These are phyloP conservation scores for Fusarium vanettenii DNA, from an alignment of 2,329 filamentous ascomycete species.

Conservation along the genomic window DNA sequence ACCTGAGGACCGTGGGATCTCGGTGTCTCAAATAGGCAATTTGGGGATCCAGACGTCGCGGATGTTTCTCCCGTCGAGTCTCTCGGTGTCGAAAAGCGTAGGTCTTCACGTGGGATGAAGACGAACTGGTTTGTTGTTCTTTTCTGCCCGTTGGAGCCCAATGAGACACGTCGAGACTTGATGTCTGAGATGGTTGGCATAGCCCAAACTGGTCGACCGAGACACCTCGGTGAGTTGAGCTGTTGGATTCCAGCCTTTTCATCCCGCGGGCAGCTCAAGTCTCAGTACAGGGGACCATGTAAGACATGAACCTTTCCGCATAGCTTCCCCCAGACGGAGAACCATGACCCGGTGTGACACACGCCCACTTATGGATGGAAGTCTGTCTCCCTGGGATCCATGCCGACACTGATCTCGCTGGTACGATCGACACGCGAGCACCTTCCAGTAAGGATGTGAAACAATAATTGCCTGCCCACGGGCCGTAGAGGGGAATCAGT, in stretches of 20 bases:
- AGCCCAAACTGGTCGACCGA: conserved; percentile 29
- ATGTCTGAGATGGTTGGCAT: conserved; percentile 2
- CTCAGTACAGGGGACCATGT: background rate
- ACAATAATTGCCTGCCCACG: conserved; percentile 21
- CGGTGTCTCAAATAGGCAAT: conserved; percentile 37
- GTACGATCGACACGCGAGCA: conserved; percentile 31
- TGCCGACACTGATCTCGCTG: conserved; percentile 13
- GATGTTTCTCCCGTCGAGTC: conserved; percentile 17
- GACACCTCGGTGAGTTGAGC: conserved; percentile 21
- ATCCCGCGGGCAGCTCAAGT: conserved; percentile 13
- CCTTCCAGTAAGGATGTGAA: conserved; percentile 25
- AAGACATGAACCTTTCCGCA: background rate
- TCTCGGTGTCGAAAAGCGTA: conserved; percentile 43
- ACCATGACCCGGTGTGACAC: background rate
- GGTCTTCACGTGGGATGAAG: conserved; percentile 39
- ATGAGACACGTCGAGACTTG: conserved; percentile 12
- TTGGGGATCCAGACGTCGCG: conserved; percentile 17
- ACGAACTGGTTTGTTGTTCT: conserved; percentile 1
- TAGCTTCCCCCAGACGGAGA: conserved; percentile 10
- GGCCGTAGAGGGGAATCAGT: conserved; percentile 4
- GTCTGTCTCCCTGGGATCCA: conserved; percentile 6
- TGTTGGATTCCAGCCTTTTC: conserved; percentile 1
- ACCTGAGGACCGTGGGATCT: conserved; percentile 28
- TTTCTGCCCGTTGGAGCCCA: background rate
- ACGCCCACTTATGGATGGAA: conserved; percentile 2